Evolutionary conservation across 352 stramenopile genomes (phyloP).

Genomic region (Albugo laibachii): DNA sequence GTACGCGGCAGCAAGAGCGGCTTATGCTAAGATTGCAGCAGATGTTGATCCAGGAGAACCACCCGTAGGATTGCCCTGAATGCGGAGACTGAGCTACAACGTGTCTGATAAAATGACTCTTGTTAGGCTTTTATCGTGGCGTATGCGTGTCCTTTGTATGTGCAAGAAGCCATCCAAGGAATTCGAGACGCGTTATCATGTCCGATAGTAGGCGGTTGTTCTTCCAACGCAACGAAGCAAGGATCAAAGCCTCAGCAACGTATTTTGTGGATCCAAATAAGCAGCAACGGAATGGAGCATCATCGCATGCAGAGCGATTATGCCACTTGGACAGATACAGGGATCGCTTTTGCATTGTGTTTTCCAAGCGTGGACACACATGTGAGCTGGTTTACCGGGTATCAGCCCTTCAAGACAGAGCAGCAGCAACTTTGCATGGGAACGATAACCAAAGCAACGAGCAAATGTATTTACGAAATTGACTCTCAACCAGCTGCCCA

Average conservation of each 20-base stretch:
- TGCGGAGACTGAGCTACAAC: too few relatives aligned
- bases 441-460: constrained; percentile 65
- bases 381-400: constrained; percentile 75
- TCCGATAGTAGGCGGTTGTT: constrained; percentile 69
- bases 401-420: constrained; percentile 38
- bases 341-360: constrained; percentile 60
- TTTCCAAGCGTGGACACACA: constrained; percentile 75
- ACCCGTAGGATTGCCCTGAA: constrained; percentile 9
- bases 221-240: constrained; percentile 52
- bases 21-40: constrained; percentile 21
- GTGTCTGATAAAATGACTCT: not conserved
- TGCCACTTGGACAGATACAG: constrained; percentile 67
- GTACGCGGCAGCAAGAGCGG: constrained; percentile 47
- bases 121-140: constrained; percentile 36
- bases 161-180: constrained; percentile 64
- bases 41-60: constrained; percentile 48
- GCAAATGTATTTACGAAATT: constrained; percentile 76
- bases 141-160: constrained; percentile 64
- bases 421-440: constrained; percentile 72
- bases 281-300: constrained; percentile 57
- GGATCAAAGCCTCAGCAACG: constrained; percentile 4
- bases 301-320: constrained; percentile 46
- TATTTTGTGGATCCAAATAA: constrained; percentile 73
- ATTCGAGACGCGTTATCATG: constrained; percentile 62
- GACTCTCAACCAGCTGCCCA: constrained; percentile 60